Percentiles rank a stretch among this genome's conserved stretches.
Conservation (phyloP, 2,329 filamentous ascomycete species). For the Capronia americana region DNA sequence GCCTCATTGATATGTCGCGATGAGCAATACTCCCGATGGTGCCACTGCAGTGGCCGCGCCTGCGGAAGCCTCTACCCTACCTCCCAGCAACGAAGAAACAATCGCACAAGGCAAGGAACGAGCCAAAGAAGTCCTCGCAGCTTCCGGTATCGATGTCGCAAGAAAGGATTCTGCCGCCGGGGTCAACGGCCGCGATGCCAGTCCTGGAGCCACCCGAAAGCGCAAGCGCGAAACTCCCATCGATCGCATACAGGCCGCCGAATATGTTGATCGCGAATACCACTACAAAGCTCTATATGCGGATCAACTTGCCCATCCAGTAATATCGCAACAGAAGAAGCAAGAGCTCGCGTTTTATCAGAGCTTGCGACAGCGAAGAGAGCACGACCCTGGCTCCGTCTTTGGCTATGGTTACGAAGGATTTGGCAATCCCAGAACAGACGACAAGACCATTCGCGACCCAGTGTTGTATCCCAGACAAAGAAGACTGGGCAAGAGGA, state of each 20-base stretch:
- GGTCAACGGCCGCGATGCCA: conserved; percentile 42
- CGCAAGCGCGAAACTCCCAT: conserved; percentile 56
- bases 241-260: conserved; percentile 62
- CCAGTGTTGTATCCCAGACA: conserved; percentile 80
- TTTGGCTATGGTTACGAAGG: conserved; percentile 81
- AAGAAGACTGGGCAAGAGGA: conserved; percentile 77
- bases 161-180: conserved; percentile 43
- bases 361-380: conserved; percentile 64
- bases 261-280: conserved; percentile 70
- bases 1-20: conserved; percentile 33
- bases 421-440: conserved; percentile 86
- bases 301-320: conserved; percentile 60
- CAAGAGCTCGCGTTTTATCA: conserved; percentile 74
- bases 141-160: conserved; percentile 51
- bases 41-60: conserved; percentile 33
- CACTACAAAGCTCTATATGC: conserved; percentile 62
- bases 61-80: conserved; percentile 21
- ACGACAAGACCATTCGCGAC: conserved; percentile 64
- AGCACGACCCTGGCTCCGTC: conserved; percentile 63
- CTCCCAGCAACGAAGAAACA: conserved; percentile 45
- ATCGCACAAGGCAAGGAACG: conserved; percentile 67
- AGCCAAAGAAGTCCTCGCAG: conserved; percentile 64
- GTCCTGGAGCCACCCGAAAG: conserved; percentile 44
- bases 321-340: conserved; percentile 67
- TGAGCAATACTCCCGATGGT: conserved; percentile 34